Evolutionary conservation across 106 monocot species (phyloP).

Genomic region (Vanilla planifolia): DNA sequence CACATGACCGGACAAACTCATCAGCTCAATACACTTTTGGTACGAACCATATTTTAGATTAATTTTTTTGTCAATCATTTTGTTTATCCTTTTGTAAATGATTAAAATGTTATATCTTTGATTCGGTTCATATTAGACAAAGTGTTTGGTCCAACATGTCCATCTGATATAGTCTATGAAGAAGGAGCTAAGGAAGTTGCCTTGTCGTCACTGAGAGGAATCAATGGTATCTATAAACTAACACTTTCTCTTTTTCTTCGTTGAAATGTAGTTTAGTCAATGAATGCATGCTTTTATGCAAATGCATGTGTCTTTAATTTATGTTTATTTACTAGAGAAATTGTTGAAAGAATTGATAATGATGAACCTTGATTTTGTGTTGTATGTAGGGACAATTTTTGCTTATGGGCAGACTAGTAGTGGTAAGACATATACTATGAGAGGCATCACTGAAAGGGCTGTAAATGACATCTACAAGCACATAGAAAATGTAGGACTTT

Average conservation of each 20-base stretch:
- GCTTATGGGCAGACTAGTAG: slow-evolving; percentile 22
- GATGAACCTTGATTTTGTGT: neutral
- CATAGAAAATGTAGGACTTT: neutral
- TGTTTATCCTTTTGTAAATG: too few relatives aligned
- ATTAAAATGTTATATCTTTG: too few relatives aligned
- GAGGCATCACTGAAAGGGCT: slow-evolving; percentile 8
- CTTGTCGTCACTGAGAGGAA: slow-evolving; percentile 12
- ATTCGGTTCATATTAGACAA: slow-evolving; percentile 10
- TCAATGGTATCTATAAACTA: slow-evolving; percentile 11
- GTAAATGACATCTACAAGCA: slow-evolving; percentile 10
- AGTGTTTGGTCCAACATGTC: slow-evolving; percentile 3
- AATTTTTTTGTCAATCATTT: neutral
- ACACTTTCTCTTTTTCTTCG: neutral
- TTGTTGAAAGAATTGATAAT: neutral
- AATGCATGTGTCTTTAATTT: neutral
- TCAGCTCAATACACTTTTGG: slow-evolving; percentile 66
- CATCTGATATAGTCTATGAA: slow-evolving; percentile 12
- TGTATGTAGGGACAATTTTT: slow-evolving; percentile 11
- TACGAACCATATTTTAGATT: slow-evolving; percentile 13
- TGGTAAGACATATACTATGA: slow-evolving; percentile 15
- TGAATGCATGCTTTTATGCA: neutral
- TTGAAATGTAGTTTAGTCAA: too few relatives aligned
- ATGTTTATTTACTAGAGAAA: neutral
- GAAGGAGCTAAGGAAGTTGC: slow-evolving; percentile 21
- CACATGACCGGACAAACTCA: slow-evolving; percentile 53